Base-by-base conservation (phyloP, 2,329 filamentous ascomycete genomes). In the Thielaviopsis cerberus region DNA sequence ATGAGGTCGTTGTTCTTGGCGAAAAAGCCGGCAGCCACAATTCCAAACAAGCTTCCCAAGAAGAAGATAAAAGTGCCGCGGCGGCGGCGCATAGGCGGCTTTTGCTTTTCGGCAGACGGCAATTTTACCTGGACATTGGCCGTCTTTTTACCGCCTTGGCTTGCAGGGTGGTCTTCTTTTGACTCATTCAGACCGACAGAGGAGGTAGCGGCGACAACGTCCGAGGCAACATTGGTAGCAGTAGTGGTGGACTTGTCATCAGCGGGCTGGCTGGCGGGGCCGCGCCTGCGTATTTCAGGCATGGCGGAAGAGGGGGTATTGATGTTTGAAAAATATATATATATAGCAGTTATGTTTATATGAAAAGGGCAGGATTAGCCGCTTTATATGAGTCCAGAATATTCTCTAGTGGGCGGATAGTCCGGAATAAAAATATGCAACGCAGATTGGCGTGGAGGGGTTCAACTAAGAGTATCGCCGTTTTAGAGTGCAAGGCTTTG, bases 1-100 rank as follows among this genome's bases (percentile, higher is more conserved):
- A 96, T 90, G 62, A 97, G 77, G 66, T 96, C 89, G 70, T 90
- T 92, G 68, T 79, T 86, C 63, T 85, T 85, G 27, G 90, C 91
- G 64, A 98, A 92, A 70, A 95, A 89, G 27, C 89, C 84, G 1
- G 92, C 92, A 1, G 84, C 77, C n/a, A 94, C 73, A 58, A 98
- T 78, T 13, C 92, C 92, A 65, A 92, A 91, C n/a, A 98, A 66
- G 48, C 89, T 88, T 30, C 92, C 92, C 22, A 98, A 75, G 10
- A 84, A 73, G 70, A 98, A 97, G 26, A 96, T 86, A 66, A 94
- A 81, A 1, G 83, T 83, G 69, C 81, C 86, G 62, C 83, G 81
- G 64, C 87, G 80, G 71, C 91, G 94, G 62, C 79, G 79, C 55
- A 72, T 74, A 11, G 57, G 57, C 23, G 45, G 10, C 27, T 59